Conservation (phyloP, 2,329 filamentous ascomycete species). For the Graphilbum ipis-grandicollis region DNA sequence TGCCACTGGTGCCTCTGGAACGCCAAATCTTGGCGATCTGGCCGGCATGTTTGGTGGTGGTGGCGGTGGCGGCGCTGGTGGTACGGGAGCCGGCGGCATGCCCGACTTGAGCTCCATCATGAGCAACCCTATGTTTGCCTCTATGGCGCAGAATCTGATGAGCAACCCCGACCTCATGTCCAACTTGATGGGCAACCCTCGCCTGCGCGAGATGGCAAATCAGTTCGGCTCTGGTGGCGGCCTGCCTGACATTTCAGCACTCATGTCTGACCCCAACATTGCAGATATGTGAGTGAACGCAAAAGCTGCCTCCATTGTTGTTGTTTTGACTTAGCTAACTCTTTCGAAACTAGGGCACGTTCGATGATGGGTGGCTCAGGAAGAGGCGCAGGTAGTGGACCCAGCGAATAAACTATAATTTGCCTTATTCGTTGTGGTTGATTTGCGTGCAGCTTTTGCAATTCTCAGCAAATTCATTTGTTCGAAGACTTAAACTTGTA, state of each 20-base stretch:
- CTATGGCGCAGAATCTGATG: slow-evolving; percentile 96
- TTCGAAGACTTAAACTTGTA: background rate
- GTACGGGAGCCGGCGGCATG: slow-evolving; percentile 58
- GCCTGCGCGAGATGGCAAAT: slow-evolving; percentile 72
- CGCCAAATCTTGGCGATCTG: slow-evolving; percentile 54
- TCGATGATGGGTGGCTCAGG: slow-evolving; percentile 26
- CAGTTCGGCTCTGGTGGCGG: slow-evolving; percentile 54
- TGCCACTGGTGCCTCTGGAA: slow-evolving; percentile 31
- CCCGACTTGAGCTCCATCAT: slow-evolving; percentile 76
- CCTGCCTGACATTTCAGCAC: slow-evolving; percentile 67
- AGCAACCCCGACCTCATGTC: slow-evolving; percentile 84
- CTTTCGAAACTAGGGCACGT: slow-evolving; percentile 16
- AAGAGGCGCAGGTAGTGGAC: background rate
- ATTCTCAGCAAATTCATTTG: too few relatives aligned
- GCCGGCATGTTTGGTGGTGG: slow-evolving; percentile 52
- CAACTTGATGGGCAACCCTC: slow-evolving; percentile 89
- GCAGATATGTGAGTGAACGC: slow-evolving; percentile 63
- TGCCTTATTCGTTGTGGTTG: too few relatives aligned
- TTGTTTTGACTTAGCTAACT: slow-evolving; percentile 1
- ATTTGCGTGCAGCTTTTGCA: too few relatives aligned
- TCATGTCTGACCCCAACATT: slow-evolving; percentile 88
- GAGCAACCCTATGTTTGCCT: slow-evolving; percentile 96
- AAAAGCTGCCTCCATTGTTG: too few relatives aligned
- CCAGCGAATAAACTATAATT: background rate
- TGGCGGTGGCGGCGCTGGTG: slow-evolving; percentile 37